Conservation (phyloP, 345 rosid species). For the Boechera stricta region DNA sequence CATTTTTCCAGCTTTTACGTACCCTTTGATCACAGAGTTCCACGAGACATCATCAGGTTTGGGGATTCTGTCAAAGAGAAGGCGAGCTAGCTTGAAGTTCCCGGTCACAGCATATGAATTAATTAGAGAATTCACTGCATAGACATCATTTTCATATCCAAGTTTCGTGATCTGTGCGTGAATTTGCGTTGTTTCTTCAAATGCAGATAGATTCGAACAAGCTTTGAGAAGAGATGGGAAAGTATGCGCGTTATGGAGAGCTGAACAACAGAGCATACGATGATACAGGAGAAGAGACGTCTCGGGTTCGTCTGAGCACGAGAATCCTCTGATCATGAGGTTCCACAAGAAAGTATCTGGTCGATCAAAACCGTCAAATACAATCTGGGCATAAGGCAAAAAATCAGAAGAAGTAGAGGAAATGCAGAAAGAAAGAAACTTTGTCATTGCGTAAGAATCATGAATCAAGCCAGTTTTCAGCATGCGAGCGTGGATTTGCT, state of each 20-base stretch:
- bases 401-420: constrained; percentile 46
- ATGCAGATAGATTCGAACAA: constrained; percentile 57
- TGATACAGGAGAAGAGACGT: constrained; percentile 56
- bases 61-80: constrained; percentile 54
- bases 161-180: constrained; percentile 60
- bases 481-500: constrained; percentile 69
- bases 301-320: constrained; percentile 53
- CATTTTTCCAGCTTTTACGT: constrained; percentile 53
- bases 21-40: constrained; percentile 73
- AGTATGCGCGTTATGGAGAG: constrained; percentile 60
- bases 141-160: constrained; percentile 57
- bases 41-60: constrained; percentile 64
- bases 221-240: constrained; percentile 78
- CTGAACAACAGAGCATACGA: constrained; percentile 56
- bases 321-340: constrained; percentile 65
- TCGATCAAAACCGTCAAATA: constrained; percentile 51
- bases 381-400: constrained; percentile 53
- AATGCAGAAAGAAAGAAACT: constrained; percentile 54
- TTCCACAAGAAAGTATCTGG: constrained; percentile 71
- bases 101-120: constrained; percentile 59
- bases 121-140: constrained; percentile 60
- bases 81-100: constrained; percentile 44
- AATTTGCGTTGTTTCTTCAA: constrained; percentile 58
- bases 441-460: constrained; percentile 48
- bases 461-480: constrained; percentile 57